Percentiles rank a stretch among this genome's conserved stretches.
Evolutionary conservation across 305 asterid genomes (phyloP).

Genomic region (Salvia sclarea): DNA sequence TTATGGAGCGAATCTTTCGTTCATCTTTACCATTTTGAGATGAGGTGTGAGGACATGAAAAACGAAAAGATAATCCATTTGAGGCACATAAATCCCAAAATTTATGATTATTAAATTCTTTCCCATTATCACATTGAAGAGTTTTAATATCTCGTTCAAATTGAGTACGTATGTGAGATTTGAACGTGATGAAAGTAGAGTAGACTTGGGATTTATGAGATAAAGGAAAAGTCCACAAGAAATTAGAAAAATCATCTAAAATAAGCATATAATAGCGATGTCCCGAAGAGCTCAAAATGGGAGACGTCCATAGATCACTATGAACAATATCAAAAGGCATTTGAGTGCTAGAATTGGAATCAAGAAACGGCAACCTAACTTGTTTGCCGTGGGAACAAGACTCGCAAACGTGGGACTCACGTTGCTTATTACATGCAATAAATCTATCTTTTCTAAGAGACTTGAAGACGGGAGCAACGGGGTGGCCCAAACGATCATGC

Average conservation of each 20-base stretch:
- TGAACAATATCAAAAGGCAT: constrained; percentile 11
- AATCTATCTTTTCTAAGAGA: neutral
- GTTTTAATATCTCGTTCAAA: neutral
- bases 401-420: neutral
- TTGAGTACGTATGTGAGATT: no score
- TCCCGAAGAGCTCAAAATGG: constrained; percentile 4
- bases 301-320: constrained; percentile 10
- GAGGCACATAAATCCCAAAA: neutral
- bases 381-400: neutral
- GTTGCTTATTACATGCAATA: neutral
- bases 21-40: constrained; percentile 16
- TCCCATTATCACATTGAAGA: neutral
- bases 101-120: neutral
- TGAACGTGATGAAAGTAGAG: no score
- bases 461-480: neutral
- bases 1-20: constrained; percentile 16
- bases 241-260: no score
- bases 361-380: neutral
- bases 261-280: no score
- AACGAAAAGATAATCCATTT: neutral
- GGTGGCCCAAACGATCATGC: neutral
- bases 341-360: neutral
- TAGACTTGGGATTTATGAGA: no score
- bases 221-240: no score
- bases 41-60: neutral